Evolutionary conservation across 2,329 filamentous ascomycete genomes (phyloP).

Genomic region (Tolypocladium album): DNA sequence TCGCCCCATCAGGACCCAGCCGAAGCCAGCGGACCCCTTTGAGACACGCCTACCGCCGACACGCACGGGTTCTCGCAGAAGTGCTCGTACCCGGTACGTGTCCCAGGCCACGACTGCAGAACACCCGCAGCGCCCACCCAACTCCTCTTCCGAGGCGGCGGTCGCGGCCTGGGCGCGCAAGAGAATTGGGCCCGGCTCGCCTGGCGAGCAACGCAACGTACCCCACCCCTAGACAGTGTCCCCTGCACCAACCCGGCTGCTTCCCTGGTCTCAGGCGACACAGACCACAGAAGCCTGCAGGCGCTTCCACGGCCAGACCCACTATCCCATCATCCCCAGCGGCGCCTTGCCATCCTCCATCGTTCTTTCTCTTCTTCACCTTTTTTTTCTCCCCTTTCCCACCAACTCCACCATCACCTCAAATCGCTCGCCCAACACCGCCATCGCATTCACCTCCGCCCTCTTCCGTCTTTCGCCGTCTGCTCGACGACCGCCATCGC

Average conservation of each 20-base stretch:
- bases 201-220: background rate
- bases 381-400: constrained; percentile 15
- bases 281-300: background rate
- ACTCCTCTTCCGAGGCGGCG: background rate
- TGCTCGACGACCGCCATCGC: background rate
- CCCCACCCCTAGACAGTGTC: background rate
- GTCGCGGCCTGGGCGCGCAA: background rate
- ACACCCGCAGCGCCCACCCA: background rate
- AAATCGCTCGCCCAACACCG: constrained; percentile 3
- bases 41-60: background rate
- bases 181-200: background rate
- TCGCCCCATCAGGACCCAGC: background rate
- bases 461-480: constrained; percentile 3
- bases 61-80: background rate
- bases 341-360: constrained; percentile 12
- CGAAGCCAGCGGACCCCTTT: background rate
- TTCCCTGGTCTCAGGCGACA: background rate
- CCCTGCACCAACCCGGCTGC: background rate
- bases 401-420: constrained; percentile 15
- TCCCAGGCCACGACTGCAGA: too few relatives aligned
- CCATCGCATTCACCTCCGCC: constrained; percentile 7
- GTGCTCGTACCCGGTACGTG: background rate
- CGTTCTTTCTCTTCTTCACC: constrained; percentile 12
- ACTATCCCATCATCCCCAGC: constrained; percentile 13
- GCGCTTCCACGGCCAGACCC: constrained; percentile 9